Base-by-base conservation (phyloP, 192 early-diverging fungal species). In the Helicostylum pulchrum region DNA sequence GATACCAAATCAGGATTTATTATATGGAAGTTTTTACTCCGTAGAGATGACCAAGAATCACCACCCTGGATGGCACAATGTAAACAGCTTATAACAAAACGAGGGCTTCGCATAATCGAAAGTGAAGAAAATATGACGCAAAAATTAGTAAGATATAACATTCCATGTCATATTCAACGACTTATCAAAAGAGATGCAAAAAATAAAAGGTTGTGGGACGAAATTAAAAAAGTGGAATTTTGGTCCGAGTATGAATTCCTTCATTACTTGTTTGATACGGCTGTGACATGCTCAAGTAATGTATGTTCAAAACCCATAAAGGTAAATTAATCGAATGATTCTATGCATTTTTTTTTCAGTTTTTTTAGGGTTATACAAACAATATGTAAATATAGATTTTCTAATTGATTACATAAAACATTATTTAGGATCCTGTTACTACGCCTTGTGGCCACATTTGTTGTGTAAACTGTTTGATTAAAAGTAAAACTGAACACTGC, bases 21-120 rank as follows among this genome's bases (percentile, higher is more conserved):
- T 32, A 76, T 87, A n/a, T 90, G 87, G 87, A 74, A 85, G 32
- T 90, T 73, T 52, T 58, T 77, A 9, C 82, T 90, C 71, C 72
- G 85, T 9, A 77, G 88, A 53, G 85, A 87, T 51, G 88, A 90
- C 52, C 58, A 67, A 0, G 85, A 84, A 45, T 81, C 84, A 7
- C 79, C 83, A 20, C 87, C 88, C 0, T 90, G 87, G 88, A 86
- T 81, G 21, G 20, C 19, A 11, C n/a, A 19, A 1, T 19, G 12
- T 7, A n/a, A 34, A 9, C n/a, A 2, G 19, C 55, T 21, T 10
- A 14, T 12, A 15, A 23, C 26, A 15, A 43, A 23, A 26, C 26
- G 23, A 47, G 34, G 23, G 1, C 14, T 32, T 2, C 26, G 54
- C 4, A 44, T 62, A 47, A 54, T 61, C n/a, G 12, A 11, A 20